Conservation (phyloP, 768 basidiomycete genomes). For the Xerocomus potaroensis region DNA sequence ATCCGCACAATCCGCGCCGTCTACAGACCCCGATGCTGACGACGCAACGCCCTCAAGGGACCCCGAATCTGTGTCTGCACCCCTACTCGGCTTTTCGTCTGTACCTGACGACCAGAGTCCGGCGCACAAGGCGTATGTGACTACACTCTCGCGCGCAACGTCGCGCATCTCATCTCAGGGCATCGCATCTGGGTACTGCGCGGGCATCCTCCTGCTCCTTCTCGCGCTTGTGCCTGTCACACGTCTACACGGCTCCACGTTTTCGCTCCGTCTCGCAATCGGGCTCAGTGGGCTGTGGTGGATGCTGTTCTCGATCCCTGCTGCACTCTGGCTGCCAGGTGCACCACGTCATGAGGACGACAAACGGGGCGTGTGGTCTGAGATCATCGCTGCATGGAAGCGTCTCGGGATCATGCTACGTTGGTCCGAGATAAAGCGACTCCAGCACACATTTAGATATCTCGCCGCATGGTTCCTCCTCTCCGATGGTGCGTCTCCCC, state of each 20-base stretch:
- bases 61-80: constrained; percentile 33
- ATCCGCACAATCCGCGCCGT: constrained; percentile 3
- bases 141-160: constrained; percentile 63
- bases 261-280: constrained; percentile 76
- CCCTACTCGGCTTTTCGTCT: constrained; percentile 29
- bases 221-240: constrained; percentile 77
- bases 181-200: constrained; percentile 81
- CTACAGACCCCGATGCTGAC: constrained; percentile 16
- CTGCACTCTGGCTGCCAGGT: constrained; percentile 68
- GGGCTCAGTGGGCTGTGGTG: constrained; percentile 87
- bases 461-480: constrained; percentile 93
- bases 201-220: constrained; percentile 76
- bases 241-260: constrained; percentile 67
- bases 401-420: constrained; percentile 71
- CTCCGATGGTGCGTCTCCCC: constrained; percentile 64
- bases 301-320: constrained; percentile 77
- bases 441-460: constrained; percentile 84
- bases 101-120: constrained; percentile 12
- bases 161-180: constrained; percentile 82
- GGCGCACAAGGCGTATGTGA: constrained; percentile 44
- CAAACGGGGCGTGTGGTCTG: constrained; percentile 43
- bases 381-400: constrained; percentile 71
- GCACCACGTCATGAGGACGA: constrained; percentile 3
- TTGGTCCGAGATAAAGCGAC: constrained; percentile 64
- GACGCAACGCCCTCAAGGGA: neutral